Evolutionary conservation across 495 filamentous ascomycete genomes (phyloP), one percentile per base, ranked within the genome.

Genomic region (Hypoxylon intermedium): DNA sequence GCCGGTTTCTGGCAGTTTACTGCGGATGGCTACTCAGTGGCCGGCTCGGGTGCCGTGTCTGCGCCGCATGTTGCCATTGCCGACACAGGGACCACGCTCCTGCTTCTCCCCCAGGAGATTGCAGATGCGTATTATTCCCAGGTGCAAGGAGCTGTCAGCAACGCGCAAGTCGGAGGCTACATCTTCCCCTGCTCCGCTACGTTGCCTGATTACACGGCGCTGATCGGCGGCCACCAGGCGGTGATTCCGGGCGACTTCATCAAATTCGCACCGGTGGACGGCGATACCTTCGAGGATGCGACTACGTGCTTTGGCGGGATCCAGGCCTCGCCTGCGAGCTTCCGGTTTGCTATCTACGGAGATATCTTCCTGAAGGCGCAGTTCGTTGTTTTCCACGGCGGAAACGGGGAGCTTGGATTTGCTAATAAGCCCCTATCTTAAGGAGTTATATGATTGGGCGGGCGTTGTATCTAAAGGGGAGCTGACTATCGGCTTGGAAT

Each of bases 291-390:
- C 19, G 74, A 60, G n/a, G 67, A 64, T 11, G 74, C 74, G 2
- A 79, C 72, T 7, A 77, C 72, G 51, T 91, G 88, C 74, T 88
- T 81, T 56, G 88, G 88, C 30, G 85, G 85, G 15, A 79, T 90
- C 38, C 88, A 91, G 77, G 77, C 75, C 48, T 79, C 60, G 3
- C 61, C 86, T 54, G 72, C 74, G 20, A 83, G 83, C 28, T 78
- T 91, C 33, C 81, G 76, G 13, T 85, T 90, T 67, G 82, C 83
- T 30, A 92, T 96, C 65, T 88, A 91, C 50, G 90, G 91, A 19
- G 90, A 93, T 56, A 83, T 93, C 53, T 93, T 93, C 74, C 81
- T 95, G 55, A 93, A 94, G 81, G 83, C 82, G 68, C 87, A 91
- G 71, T 93, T 89, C 58, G 89, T 87, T 9, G 85, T 95, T 3